Evolutionary conservation across 306 rosid species (phyloP), one percentile per base, ranked within the genome.

Genomic region (Quercus glauca): DNA sequence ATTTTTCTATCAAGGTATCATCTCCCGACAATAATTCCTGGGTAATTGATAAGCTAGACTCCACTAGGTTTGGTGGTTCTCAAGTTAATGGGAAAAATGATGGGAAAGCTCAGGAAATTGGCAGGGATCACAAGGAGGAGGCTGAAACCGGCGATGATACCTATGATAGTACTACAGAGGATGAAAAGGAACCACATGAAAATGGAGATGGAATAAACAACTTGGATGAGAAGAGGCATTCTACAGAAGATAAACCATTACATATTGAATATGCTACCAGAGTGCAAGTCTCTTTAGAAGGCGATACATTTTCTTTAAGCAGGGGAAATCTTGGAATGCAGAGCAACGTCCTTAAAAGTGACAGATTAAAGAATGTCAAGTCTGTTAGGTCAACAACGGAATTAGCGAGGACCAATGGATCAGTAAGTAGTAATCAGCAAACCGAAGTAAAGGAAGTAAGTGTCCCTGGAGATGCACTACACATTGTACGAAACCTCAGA

Each of bases 331-430:
- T 70, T 26, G 86, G 85, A 67, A 65, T 59, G 79, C 83, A 78
- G 78, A 87, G 88, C 41, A 83, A 80, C 67, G 57, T 79, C 52
- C 69, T 79, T 52, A 88, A 74, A 81, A 78, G 57, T 76, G 94
- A 92, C 70, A 89, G 87, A 82, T 70, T 85, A 71, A 91, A 95
- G 83, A 84, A 85, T 49, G 88, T 89, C 49, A 95, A 90, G 82
- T 95, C 99, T 53, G 98, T 95, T 64, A 92, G 99, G 79, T 92
- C 97, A 74, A 51, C 84, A 69, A 83, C 79, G n/a, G 99, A 95
- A 43, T 78, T 76, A 8, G 75, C 75, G 69, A 89, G 87, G 90
- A 59, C 73, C 82, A 84, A 69, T 76, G 90, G 87, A 64, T 85
- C 74, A 18, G 71, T 65, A 53, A 72, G 73, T 76, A 81, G 69